Base-by-base conservation (phyloP, 2,329 filamentous ascomycete genomes). In the Nemania sp. region DNA sequence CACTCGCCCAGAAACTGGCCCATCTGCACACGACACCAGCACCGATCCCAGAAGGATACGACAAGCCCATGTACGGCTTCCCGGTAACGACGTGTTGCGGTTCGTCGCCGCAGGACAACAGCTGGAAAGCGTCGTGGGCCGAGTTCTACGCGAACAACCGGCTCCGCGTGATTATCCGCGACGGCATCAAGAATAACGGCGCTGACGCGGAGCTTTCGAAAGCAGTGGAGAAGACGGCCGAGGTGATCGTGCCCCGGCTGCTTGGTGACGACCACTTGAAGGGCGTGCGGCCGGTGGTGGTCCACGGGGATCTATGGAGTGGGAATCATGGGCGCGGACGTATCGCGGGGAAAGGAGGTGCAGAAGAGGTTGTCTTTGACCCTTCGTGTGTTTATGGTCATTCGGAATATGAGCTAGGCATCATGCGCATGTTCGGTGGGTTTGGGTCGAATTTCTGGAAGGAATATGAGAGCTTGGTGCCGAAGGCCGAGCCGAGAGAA, bases 341-440 rank as follows among this genome's bases (percentile, higher is more conserved):
- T 36, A 86, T 96, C 47, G 76, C 66, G 22, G 70, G 70, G 3
- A 63, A 68, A 26, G 73, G 78, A 0, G 78, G 75, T 1, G 73
- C 78, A 0, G 89, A 92, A 61, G 86, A 91, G 60, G 83, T 96
- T 1, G 83, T 96, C 1, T 97, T 86, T 67, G 93, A 97, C 67
- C 85, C 91, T 0, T 88, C 87, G 2, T 81, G 84, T 36, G 89
- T 88, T 59, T 97, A 95, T 67, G 90, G 87, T 1, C 92, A 97
- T 69, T 88, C 81, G 1, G 93, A 97, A 75, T 97, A 87, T 70
- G 93, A 97, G 62, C 75, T 96, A 47, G 93, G 93, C 0, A 96
- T 96, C 61, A 97, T 97, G 91, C 83, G 81, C 46, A 96, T 97
- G 91, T 97, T 97, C 79, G 92, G 92, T 0, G 93, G 93, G 0